Percentiles rank a stretch among this genome's conserved stretches.
These are phyloP conservation scores for Aspergillus avenaceus DNA, from an alignment of 495 filamentous ascomycete genomes.

Conservation along the genomic window DNA sequence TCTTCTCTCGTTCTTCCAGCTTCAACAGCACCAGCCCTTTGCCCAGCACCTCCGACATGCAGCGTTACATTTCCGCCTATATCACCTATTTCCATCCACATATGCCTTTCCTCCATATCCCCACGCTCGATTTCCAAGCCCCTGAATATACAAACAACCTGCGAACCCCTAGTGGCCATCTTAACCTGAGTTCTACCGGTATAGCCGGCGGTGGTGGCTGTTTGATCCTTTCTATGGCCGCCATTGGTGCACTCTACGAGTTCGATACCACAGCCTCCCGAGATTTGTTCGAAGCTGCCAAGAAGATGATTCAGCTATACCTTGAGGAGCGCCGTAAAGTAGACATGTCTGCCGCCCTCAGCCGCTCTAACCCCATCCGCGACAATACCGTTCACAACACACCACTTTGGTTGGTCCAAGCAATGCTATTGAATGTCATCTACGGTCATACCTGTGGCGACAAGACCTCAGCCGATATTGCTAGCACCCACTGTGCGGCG, in stretches of 20 bases:
- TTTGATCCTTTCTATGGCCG: slow-evolving; percentile 90
- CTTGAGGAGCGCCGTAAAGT: slow-evolving; percentile 90
- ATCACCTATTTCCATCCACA: slow-evolving; percentile 95
- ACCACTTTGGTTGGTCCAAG: slow-evolving; percentile 95
- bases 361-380: slow-evolving; percentile 52
- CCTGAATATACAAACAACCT: slow-evolving; percentile 61
- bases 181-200: slow-evolving; percentile 55
- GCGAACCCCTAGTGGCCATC: slow-evolving; percentile 48
- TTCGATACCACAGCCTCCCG: slow-evolving; percentile 73
- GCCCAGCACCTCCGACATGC: slow-evolving; percentile 86
- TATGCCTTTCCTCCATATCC: slow-evolving; percentile 86
- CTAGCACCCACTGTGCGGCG: slow-evolving; percentile 84
- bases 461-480: slow-evolving; percentile 84
- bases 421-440: slow-evolving; percentile 94
- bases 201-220: slow-evolving; percentile 81
- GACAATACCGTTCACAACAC: slow-evolving; percentile 73
- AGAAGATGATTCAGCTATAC: slow-evolving; percentile 91
- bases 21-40: slow-evolving; percentile 54
- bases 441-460: slow-evolving; percentile 96
- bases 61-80: slow-evolving; percentile 88
- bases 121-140: slow-evolving; percentile 87
- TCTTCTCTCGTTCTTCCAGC: slow-evolving; percentile 41
- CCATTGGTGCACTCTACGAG: slow-evolving; percentile 94
- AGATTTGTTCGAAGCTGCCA: slow-evolving; percentile 87
- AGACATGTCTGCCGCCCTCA: slow-evolving; percentile 76